phyloP scores from a whole-genome alignment of 805 yeast species.

The Ogataea degrootiae region DNA sequence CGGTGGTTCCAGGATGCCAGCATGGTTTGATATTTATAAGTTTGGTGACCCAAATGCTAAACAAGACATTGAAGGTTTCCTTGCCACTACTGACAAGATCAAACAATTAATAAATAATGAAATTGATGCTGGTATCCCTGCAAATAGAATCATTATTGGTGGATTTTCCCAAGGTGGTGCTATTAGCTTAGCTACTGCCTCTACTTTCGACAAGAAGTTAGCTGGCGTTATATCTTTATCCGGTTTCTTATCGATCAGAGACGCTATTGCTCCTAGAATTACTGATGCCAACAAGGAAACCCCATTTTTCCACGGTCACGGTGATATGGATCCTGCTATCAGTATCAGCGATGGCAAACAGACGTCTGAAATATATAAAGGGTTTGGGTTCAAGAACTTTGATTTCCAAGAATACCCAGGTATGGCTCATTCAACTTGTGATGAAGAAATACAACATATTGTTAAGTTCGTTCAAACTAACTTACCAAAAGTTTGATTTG shows the following conservation, averaged over 20 bases:
- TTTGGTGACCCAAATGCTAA: slow-evolving; percentile 43
- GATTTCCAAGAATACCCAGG: slow-evolving; percentile 55
- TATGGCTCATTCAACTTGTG: slow-evolving; percentile 62
- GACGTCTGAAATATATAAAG: slow-evolving; percentile 41
- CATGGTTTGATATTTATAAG: slow-evolving; percentile 78
- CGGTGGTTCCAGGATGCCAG: slow-evolving; percentile 65
- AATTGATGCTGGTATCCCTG: slow-evolving; percentile 47
- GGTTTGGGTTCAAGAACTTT: slow-evolving; percentile 40
- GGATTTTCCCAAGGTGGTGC: slow-evolving; percentile 97
- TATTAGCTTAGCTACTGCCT: slow-evolving; percentile 57
- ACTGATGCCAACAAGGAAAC: slow-evolving; percentile 49
- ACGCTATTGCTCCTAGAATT: slow-evolving; percentile 21
- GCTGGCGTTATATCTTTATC: slow-evolving; percentile 79
- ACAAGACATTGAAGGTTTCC: slow-evolving; percentile 52
- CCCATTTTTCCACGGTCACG: slow-evolving; percentile 87
- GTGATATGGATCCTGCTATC: slow-evolving; percentile 70
- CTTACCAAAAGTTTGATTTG: slow-evolving; percentile 13
- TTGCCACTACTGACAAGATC: slow-evolving; percentile 43
- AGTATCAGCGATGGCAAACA: slow-evolving; percentile 33
- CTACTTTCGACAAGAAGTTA: slow-evolving; percentile 51
- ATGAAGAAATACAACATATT: slow-evolving; percentile 60
- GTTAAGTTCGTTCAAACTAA: slow-evolving; percentile 38
- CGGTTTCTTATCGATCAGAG: slow-evolving; percentile 55
- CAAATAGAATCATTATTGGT: slow-evolving; percentile 76
- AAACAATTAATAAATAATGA: slow-evolving; percentile 47